Percentiles rank a stretch among this genome's conserved stretches.
Evolutionary conservation across 768 basidiomycete genomes (phyloP).

Genomic region (Amanita muscaria): DNA sequence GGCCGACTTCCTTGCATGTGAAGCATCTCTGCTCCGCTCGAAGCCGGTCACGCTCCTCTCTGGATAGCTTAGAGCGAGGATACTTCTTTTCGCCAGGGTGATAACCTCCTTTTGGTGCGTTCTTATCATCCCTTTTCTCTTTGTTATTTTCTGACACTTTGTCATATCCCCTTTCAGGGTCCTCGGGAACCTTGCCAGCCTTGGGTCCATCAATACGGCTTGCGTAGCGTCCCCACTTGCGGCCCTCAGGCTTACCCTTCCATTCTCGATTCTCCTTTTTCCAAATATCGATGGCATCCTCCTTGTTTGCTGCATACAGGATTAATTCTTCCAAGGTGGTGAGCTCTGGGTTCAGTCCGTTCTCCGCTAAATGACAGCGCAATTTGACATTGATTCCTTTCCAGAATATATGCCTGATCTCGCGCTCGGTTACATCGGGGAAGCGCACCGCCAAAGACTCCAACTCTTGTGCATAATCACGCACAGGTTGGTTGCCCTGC

Average conservation of each 20-base stretch:
- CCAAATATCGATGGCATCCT: slow-evolving; percentile 11
- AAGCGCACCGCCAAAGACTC: slow-evolving; percentile 1
- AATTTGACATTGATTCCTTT: slow-evolving; percentile 18
- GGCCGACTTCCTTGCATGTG: slow-evolving; percentile 15
- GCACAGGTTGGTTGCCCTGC: not conserved
- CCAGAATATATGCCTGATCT: slow-evolving; percentile 27
- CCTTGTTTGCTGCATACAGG: slow-evolving; percentile 20
- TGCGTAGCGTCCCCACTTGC: not conserved
- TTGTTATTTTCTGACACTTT: not conserved
- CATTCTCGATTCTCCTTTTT: not conserved
- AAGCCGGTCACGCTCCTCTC: slow-evolving; percentile 11
- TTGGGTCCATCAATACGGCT: not conserved
- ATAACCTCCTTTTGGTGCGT: not conserved
- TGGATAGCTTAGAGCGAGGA: not conserved
- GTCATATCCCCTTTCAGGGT: not conserved
- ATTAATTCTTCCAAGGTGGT: slow-evolving; percentile 19
- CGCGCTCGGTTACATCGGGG: slow-evolving; percentile 13
- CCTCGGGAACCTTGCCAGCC: not conserved
- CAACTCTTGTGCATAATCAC: not conserved
- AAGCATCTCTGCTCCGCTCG: slow-evolving; percentile 16
- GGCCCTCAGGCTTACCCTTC: not conserved
- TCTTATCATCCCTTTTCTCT: too few relatives aligned
- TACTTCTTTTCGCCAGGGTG: not conserved
- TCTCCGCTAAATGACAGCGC: slow-evolving; percentile 21
- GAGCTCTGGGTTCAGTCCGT: slow-evolving; percentile 19